These are phyloP conservation scores for Purshia tridentata DNA, from an alignment of 306 rosid genomes.

Conservation along the genomic window DNA sequence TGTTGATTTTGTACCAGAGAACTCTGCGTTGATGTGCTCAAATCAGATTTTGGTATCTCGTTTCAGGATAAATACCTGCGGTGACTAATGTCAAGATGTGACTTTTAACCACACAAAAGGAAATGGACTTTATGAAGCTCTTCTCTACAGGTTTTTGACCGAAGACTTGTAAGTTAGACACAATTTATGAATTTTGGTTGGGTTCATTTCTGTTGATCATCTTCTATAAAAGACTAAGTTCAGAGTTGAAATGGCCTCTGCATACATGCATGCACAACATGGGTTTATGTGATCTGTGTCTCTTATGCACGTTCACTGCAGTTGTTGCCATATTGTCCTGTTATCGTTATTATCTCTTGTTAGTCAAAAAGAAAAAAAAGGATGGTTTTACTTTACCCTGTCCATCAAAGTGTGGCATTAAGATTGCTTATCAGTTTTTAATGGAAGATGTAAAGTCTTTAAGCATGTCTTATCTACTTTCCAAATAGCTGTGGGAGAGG, in stretches of 20 bases:
- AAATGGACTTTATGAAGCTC: constrained; percentile 15
- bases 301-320: neutral
- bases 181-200: neutral
- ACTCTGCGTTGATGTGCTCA: neutral
- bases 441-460: neutral
- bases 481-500: neutral
- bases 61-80: constrained; percentile 35
- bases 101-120: constrained; percentile 11
- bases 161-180: constrained; percentile 14
- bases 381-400: neutral
- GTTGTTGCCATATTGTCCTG: neutral
- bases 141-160: constrained; percentile 10
- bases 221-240: neutral
- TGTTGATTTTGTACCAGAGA: neutral
- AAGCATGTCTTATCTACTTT: neutral
- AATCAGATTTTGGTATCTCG: constrained; percentile 8
- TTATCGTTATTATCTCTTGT: neutral
- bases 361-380: neutral
- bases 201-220: neutral
- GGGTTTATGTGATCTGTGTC: neutral
- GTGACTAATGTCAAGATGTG: constrained; percentile 18
- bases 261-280: neutral
- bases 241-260: neutral
- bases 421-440: neutral
- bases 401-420: neutral